Evolutionary conservation across 164 flowering plant genomes (phyloP), one percentile per base, ranked within the genome.

Genomic region (Sextonia rubra): DNA sequence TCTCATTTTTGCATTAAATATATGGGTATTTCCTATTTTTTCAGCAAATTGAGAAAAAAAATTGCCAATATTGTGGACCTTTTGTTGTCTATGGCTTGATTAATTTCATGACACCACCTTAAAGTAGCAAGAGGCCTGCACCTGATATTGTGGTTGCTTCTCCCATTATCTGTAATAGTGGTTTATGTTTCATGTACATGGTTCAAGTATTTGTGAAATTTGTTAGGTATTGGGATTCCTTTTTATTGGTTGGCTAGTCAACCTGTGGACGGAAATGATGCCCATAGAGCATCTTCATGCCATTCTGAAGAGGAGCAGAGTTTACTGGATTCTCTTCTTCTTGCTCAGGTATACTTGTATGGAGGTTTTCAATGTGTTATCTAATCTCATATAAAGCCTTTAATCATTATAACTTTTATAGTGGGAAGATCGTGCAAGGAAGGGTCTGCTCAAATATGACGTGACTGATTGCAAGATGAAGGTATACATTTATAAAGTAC

Each of bases 351-450:
- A 72, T 24, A 30, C 17, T 17, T 23, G 12, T 61, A 32, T 49
- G 12, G 61, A 47, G 75, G 75, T 77, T 56, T 82, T 79, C 79
- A 52, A 79, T 64, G 71, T 77, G 49, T 79, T 82, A 24, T n/a
- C 9, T 37, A 74, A 62, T 47, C 60, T 56, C 58, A 52, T 12
- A 52, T 52, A 15, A 3, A 12, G n/a, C 58, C 58, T 52, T 52
- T 15, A 52, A 20, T 52, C 15, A 52, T 52, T 52, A 20, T 52
- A 20, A 52, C n/a, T 52, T 52, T 52, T 37, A n/a, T 37, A 83
- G 83, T 82, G 83, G 81, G 83, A 82, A 78, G 81, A 80, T n/a
- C 60, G 72, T 49, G 65, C 79, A 47, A 67, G 76, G 80, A 82
- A 72, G 64, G 83, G 81, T 29, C 64, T 56, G 64, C 70, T 76